Base-by-base conservation (phyloP, 164 flowering plant species). In the Umbellularia californica region DNA sequence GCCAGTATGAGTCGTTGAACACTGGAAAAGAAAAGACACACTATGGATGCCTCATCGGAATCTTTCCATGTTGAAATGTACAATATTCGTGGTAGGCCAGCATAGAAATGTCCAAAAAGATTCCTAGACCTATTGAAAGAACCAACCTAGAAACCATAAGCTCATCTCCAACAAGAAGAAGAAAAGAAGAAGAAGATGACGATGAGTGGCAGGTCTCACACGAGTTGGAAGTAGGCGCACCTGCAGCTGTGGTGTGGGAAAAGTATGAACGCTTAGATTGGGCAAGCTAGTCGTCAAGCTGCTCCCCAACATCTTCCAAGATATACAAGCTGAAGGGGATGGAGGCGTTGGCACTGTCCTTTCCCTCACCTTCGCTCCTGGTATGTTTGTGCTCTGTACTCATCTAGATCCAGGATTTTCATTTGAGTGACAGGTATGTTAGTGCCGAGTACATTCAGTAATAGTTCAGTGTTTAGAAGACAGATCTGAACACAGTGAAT, bases 221-320 rank as follows among this genome's bases (percentile, higher is more conserved):
- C 63, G 71, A 74, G 52, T 50, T 20, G 47, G 71, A 66, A 15
- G 70, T 74, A 6, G 22, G 50, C 12, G 69, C 67, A 33, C 50
- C 76, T 2, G 76, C 76, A 17, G 27, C 17, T 5, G 50, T 51
- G 2, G 25, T 74, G 55, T 74, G 76, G 76, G 47, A 51, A 20
- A 65, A 50, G 27, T 74, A 74, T 68, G 55, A 30, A 66, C 71
- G 50, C 76, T 74, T 14, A 51, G 51, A 62, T 64, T 74, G 24
- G 70, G 63, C 1, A 33, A 66, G 24, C 12, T 67, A 19, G 25
- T 67, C 71, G 58, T 6, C 63, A 66, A 66, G 28, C 69, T 74
- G 10, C 76, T 69, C 27, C 72, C 76, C 52, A 65, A 65, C 24
- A 14, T 65, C 35, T 0, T 73, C 25, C 30, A 73, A 28, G 68